Evolutionary conservation across 331 rosid species (phyloP), one percentile per base, ranked within the genome.

Genomic region (Acacia concinna): DNA sequence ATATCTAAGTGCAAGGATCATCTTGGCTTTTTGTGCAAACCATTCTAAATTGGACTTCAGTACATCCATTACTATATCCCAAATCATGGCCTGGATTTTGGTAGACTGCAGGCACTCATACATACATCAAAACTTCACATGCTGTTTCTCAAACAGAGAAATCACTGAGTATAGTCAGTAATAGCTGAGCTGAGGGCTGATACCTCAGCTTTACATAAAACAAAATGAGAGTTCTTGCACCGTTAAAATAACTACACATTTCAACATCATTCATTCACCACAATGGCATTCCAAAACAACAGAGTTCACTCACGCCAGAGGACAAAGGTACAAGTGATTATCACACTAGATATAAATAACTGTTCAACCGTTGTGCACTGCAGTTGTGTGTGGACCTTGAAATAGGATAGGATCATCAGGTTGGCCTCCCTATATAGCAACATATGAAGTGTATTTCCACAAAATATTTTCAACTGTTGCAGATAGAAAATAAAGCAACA

Each of bases 121-220:
- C 2, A 21, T 25, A 54, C 2, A 21, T 25, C 62, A 21, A 54
- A 54, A 54, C 10, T 21, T 54, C 62, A 54, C 62, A 21, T 9
- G 30, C 30, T 70, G 70, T 59, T 85, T 78, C 68, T 73, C 78
- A 31, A 23, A 47, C 27, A 25, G 59, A 34, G n/a, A 84, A 80
- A 31, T 46, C 49, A 12, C 56, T 0, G 15, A 23, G 41, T 21
- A 71, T 23, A 10, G 60, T n/a, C 12, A 43, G 38, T 43, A 56
- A 43, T 32, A 34, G 66, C 11, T 17, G 49, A 43, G 47, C 13
- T 5, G 46, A 41, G 52, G 78, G 62, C 47, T 44, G 68, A 28
- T 9, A 12, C 43, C 76, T 52, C 67, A 57, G 59, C 18, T 21
- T 62, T 27, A 76, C 32, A 27, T 73, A 57, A 67, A 77, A 66